Evolutionary conservation across 2,329 filamentous ascomycete species (phyloP), one percentile per base, ranked within the genome.

Genomic region (Aureobasidium mangrovei): DNA sequence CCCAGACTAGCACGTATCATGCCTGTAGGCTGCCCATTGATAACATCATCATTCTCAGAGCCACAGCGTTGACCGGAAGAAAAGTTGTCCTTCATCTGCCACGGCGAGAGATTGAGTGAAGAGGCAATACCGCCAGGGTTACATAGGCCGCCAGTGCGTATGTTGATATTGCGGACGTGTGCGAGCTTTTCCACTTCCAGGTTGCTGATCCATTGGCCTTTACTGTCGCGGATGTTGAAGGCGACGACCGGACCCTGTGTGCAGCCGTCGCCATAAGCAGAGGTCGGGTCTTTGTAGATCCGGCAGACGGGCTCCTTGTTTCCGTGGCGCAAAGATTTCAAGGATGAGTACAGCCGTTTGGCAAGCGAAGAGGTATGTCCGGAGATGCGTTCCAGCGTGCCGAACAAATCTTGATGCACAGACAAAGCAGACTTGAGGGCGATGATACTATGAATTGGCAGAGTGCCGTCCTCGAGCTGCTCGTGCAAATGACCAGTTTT

Each of bases 161-260:
- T 72, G 63, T 96, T 88, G 43, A 97, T 85, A 46, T 82, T 80
- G 60, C 85, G 88, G 24, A 95, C 74, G 3, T 79, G 78, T 5
- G 90, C 87, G 26, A 97, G 74, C 68, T 93, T 95, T 66, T 97
- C 91, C 18, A 97, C 83, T 65, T 97, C 91, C 10, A 81, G 77
- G 58, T 91, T 84, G 60, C 87, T 88, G 53, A 93, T 68, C 86
- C 88, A 96, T 31, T 79, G 78, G 0, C 87, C 86, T 7, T 73
- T 66, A 24, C 79, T 77, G 60, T 85, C 87, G 47, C 73, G 77
- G 33, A 97, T 64, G 62, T 97, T 97, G 73, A 97, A 91, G 0
- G 91, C 82, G 27, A 96, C 70, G 6, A 91, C 79, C 0, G 91
- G 88, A 0, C 91, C 91, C 63, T 81, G 80, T 0, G 69, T 72